phyloP scores from a whole-genome alignment of 1,284 basidiomycete genomes.

The Fomitopsis schrenkii region DNA sequence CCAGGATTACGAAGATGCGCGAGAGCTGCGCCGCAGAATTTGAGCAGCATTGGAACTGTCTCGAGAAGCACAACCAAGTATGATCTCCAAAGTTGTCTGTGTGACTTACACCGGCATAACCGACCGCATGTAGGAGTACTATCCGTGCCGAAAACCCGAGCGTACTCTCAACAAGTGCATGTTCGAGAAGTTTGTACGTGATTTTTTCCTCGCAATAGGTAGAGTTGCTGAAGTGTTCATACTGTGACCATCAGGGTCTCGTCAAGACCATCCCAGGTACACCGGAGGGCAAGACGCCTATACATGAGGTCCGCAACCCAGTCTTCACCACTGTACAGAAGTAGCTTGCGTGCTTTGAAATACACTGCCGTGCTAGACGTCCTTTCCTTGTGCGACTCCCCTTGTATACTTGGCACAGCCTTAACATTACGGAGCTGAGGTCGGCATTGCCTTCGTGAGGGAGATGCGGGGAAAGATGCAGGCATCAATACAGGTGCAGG shows the following conservation, averaged over 20 bases:
- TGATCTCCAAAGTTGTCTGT: slow-evolving; percentile 18
- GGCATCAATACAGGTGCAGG: neutral
- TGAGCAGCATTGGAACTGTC: slow-evolving; percentile 91
- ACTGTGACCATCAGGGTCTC: slow-evolving; percentile 59
- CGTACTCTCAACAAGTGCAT: slow-evolving; percentile 91
- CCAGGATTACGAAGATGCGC: slow-evolving; percentile 88
- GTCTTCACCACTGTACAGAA: slow-evolving; percentile 78
- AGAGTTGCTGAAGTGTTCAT: neutral
- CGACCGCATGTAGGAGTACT: slow-evolving; percentile 67
- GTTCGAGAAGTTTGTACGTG: slow-evolving; percentile 89
- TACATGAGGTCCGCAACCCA: slow-evolving; percentile 89
- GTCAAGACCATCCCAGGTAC: slow-evolving; percentile 92
- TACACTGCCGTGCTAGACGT: neutral
- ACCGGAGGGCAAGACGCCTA: slow-evolving; percentile 78
- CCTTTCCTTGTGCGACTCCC: neutral
- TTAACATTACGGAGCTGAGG: too few species aligned
- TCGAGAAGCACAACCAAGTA: slow-evolving; percentile 96
- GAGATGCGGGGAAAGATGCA: neutral
- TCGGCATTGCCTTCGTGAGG: too few species aligned
- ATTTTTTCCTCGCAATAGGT: neutral
- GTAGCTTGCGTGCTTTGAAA: slow-evolving; percentile 30
- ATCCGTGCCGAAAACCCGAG: slow-evolving; percentile 89
- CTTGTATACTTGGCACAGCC: too few species aligned
- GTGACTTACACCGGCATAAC: neutral
- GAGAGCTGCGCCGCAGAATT: slow-evolving; percentile 90